These are phyloP conservation scores for Trametes cinnabarina DNA, from an alignment of 768 basidiomycete species.

Conservation along the genomic window DNA sequence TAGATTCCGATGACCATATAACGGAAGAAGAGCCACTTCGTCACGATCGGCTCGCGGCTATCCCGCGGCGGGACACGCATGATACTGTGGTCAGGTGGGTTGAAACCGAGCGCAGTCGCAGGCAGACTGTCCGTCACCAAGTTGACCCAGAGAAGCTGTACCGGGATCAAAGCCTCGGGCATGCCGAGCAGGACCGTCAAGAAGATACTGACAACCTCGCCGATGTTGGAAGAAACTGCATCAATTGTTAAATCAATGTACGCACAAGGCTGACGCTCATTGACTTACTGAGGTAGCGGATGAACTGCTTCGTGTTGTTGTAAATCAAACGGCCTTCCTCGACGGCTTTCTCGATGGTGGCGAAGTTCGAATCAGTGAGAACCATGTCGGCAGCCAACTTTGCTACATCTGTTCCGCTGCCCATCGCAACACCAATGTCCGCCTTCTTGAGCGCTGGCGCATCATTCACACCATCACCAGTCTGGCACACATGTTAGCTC, in stretches of 20 bases:
- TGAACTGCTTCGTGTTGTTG: constrained; percentile 99
- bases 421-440: constrained; percentile 98
- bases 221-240: constrained; percentile 95
- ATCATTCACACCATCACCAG: constrained; percentile 97
- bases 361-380: constrained; percentile 94
- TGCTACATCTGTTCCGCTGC: constrained; percentile 97
- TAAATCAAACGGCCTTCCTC: constrained; percentile 98
- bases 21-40: constrained; percentile 92
- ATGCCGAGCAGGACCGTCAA: constrained; percentile 95
- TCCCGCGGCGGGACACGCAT: constrained; percentile 94
- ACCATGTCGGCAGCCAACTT: constrained; percentile 99
- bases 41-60: constrained; percentile 87
- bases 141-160: constrained; percentile 98
- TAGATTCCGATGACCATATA: constrained; percentile 93
- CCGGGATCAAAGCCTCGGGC: constrained; percentile 98
- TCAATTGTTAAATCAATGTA: no score
- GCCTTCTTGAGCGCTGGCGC: constrained; percentile 96
- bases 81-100: constrained; percentile 94
- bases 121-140: constrained; percentile 95
- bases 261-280: no score
- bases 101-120: constrained; percentile 96
- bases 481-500: constrained; percentile 44
- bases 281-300: constrained; percentile 89
- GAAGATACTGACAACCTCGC: constrained; percentile 97
- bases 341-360: constrained; percentile 93